phyloP scores from a whole-genome alignment of 106 monocot species.

The Posidonia australis region DNA sequence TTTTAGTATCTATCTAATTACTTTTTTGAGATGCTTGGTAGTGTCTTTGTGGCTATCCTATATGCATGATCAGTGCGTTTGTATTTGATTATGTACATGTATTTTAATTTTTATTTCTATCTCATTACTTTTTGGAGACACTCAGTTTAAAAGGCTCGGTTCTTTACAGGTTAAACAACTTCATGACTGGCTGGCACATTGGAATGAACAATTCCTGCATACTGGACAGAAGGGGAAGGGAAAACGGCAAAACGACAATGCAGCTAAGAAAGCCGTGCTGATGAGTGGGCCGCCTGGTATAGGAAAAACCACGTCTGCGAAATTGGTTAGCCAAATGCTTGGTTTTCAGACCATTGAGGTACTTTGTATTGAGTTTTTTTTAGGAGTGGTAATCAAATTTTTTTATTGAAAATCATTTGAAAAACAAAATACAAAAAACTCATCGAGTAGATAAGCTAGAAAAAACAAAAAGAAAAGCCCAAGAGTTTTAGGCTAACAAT shows the following conservation, averaged over 20 bases:
- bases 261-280: conserved; percentile 81
- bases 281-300: conserved; percentile 93
- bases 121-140: conserved; percentile 7
- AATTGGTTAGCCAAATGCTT: conserved; percentile 84
- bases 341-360: conserved; percentile 93
- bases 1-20: not conserved
- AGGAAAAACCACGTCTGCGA: conserved; percentile 90
- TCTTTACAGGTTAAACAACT: conserved; percentile 75
- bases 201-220: conserved; percentile 73
- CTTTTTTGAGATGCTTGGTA: conserved; percentile 7
- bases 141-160: conserved; percentile 1
- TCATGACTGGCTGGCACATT: conserved; percentile 76
- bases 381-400: no score
- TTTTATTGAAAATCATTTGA: no score
- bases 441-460: no score
- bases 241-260: conserved; percentile 65
- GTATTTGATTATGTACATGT: not conserved
- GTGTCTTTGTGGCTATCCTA: no score
- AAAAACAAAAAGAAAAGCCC: no score
- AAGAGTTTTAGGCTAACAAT: no score
- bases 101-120: no score
- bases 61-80: not conserved
- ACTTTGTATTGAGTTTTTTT: no score
- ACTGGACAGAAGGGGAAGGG: conserved; percentile 54
- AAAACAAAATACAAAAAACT: no score